phyloP scores from a whole-genome alignment of 768 basidiomycete species.

The Russula lepida region DNA sequence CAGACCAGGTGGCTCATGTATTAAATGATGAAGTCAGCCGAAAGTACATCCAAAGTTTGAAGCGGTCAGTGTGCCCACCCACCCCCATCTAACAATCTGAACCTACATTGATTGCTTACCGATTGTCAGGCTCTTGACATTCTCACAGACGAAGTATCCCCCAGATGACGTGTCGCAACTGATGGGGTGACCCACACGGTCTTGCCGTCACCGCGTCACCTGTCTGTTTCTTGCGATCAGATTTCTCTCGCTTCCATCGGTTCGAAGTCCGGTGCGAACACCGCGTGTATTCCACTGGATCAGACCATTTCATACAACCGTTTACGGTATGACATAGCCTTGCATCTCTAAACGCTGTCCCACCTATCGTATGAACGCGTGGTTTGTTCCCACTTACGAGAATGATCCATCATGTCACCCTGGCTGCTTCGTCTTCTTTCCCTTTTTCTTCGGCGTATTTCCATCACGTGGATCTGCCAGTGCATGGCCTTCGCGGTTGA shows the following conservation, averaged over 20 bases:
- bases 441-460: constrained; percentile 22
- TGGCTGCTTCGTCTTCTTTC: constrained; percentile 32
- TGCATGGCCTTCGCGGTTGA: constrained; percentile 66
- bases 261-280: constrained; percentile 8
- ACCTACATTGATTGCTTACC: constrained; percentile 12
- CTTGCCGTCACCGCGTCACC: constrained; percentile 6
- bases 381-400: not conserved
- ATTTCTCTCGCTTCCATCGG: not conserved
- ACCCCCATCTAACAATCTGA: not conserved
- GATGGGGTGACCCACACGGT: constrained; percentile 49
- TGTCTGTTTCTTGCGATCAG: not conserved
- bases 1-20: constrained; percentile 96
- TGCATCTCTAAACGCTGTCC: not conserved
- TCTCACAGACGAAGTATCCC: constrained; percentile 93
- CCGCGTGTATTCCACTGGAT: not conserved
- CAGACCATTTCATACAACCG: constrained; percentile 11
- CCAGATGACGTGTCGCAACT: constrained; percentile 86
- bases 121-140: constrained; percentile 70
- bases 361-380: not conserved
- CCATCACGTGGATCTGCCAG: constrained; percentile 33
- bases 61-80: constrained; percentile 50
- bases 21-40: constrained; percentile 98
- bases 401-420: constrained; percentile 3
- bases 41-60: constrained; percentile 97
- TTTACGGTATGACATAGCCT: constrained; percentile 14